Percentiles rank a stretch among this genome's conserved stretches.
Evolutionary conservation across 108 stramenopile genomes (phyloP).

Genomic region (Craspedostauros australis): DNA sequence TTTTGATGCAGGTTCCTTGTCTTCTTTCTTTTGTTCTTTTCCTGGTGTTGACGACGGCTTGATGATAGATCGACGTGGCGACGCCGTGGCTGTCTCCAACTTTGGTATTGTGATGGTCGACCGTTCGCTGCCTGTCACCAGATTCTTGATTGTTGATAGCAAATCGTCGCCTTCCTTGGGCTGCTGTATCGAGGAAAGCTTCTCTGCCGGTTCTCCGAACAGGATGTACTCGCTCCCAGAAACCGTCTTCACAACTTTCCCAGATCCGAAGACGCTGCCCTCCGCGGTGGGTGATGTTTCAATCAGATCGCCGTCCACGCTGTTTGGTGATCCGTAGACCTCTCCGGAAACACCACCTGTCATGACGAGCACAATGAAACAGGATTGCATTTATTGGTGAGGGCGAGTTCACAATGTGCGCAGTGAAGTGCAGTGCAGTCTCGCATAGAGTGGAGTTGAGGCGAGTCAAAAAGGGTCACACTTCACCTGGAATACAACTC

Average conservation of each 20-base stretch:
- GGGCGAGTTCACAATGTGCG: too few relatives aligned
- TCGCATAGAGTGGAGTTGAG: too few relatives aligned
- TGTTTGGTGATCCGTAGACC: constrained; percentile 59
- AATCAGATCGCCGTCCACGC: constrained; percentile 55
- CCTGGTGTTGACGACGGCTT: neutral
- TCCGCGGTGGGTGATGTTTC: constrained; percentile 54
- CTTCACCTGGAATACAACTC: too few relatives aligned
- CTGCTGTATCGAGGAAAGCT: too few relatives aligned
- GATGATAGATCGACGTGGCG: neutral
- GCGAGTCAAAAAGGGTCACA: too few relatives aligned
- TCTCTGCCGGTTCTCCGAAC: constrained; percentile 16
- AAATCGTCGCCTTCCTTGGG: constrained; percentile 9
- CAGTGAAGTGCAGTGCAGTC: too few relatives aligned
- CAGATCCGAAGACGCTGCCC: constrained; percentile 38
- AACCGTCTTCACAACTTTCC: constrained; percentile 51
- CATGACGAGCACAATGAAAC: neutral
- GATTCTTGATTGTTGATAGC: constrained; percentile 3
- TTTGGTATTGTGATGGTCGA: constrained; percentile 31
- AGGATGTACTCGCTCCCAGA: constrained; percentile 55
- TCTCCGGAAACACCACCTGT: constrained; percentile 43
- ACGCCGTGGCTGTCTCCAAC: neutral
- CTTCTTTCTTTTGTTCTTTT: neutral
- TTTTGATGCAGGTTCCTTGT: neutral
- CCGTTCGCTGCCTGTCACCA: neutral
- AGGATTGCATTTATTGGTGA: too few relatives aligned